Percentiles rank a stretch among this genome's conserved stretches.
phyloP scores from a whole-genome alignment of 176 grass and related monocot species.

The Bothriochloa decipiens region DNA sequence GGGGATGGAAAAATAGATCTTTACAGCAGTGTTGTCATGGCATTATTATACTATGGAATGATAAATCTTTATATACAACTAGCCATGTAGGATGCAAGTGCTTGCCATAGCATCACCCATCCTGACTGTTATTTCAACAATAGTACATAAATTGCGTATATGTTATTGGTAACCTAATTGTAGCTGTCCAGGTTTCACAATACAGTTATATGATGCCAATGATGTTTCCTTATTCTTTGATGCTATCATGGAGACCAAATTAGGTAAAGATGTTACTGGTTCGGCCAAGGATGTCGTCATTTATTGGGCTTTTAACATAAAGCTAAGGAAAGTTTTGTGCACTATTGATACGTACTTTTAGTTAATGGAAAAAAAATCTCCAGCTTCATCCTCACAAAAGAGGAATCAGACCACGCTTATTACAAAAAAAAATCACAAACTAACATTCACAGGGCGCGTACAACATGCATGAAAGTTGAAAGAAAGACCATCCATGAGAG shows the following conservation, averaged over 20 bases:
- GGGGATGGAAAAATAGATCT: slow-evolving; percentile 30
- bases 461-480: not conserved
- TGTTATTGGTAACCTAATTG: not conserved
- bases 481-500: not conserved
- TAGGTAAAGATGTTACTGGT: slow-evolving; percentile 24
- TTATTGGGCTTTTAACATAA: slow-evolving; percentile 19
- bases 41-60: slow-evolving; percentile 23
- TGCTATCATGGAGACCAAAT: slow-evolving; percentile 46
- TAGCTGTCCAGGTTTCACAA: not conserved
- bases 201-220: not conserved
- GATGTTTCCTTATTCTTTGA: slow-evolving; percentile 21
- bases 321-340: not conserved
- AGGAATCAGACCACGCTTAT: not conserved
- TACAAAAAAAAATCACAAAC: not conserved
- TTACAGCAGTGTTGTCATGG: slow-evolving; percentile 12
- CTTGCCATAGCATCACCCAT: slow-evolving; percentile 33
- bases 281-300: not conserved
- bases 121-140: slow-evolving; percentile 27
- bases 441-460: not conserved
- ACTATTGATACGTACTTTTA: not conserved
- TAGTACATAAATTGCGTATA: not conserved
- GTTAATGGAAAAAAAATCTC: not conserved
- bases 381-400: not conserved
- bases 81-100: slow-evolving; percentile 42
- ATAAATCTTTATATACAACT: slow-evolving; percentile 14